Conservation (phyloP, 2,329 filamentous ascomycete genomes). For the Lasiodiplodia gonubiensis region DNA sequence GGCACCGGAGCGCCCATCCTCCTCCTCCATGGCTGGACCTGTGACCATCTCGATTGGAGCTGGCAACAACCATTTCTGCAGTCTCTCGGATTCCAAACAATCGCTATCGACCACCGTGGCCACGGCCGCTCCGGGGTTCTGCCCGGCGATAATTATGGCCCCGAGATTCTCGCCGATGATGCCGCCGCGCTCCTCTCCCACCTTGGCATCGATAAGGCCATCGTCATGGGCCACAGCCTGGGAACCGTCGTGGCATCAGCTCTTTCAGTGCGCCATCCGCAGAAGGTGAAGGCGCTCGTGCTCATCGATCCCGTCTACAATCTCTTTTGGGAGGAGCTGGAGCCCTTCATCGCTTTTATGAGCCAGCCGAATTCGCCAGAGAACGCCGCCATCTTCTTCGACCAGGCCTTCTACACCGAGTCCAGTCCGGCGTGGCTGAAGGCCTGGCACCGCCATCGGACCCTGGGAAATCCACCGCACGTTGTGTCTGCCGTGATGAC, state of each 20-base stretch:
- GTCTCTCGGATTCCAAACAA: conserved; percentile 30
- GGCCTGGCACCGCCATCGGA: conserved; percentile 32
- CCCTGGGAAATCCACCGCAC: conserved; percentile 29
- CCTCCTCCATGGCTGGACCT: conserved; percentile 70
- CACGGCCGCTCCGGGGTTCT: conserved; percentile 34
- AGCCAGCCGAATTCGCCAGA: background rate
- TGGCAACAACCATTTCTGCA: conserved; percentile 34
- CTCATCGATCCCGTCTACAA: conserved; percentile 34
- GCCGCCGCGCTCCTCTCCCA: conserved; percentile 28
- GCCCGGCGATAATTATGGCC: conserved; percentile 26
- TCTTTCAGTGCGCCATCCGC: conserved; percentile 30
- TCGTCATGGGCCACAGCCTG: conserved; percentile 35
- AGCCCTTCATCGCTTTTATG: conserved; percentile 5
- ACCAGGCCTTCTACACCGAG: conserved; percentile 3
- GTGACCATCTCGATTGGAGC: conserved; percentile 34
- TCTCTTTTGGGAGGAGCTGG: conserved; percentile 20
- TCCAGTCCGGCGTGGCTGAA: conserved; percentile 32
- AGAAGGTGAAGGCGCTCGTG: conserved; percentile 31
- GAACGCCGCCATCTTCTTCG: background rate
- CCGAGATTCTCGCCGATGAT: conserved; percentile 30
- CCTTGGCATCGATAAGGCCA: background rate
- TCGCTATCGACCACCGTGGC: conserved; percentile 35
- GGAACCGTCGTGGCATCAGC: conserved; percentile 31
- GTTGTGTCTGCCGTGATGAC: conserved; percentile 28
- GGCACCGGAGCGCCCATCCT: conserved; percentile 73